Percentiles rank a stretch among this genome's conserved stretches.
Evolutionary conservation across 2,329 filamentous ascomycete genomes (phyloP).

Genomic region (Huntiella moniliformis): DNA sequence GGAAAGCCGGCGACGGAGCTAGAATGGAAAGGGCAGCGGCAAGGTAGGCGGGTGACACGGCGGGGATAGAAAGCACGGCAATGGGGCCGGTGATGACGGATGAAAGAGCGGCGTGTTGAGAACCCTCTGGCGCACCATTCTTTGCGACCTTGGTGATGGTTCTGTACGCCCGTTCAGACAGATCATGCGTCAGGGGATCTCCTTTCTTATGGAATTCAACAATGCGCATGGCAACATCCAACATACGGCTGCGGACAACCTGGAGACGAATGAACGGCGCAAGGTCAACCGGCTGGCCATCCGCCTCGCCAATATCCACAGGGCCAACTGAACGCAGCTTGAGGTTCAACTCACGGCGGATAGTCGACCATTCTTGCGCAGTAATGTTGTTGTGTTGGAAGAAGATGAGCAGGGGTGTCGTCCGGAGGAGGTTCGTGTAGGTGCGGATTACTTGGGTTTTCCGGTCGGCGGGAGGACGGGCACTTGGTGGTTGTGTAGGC

Average conservation of each 20-base stretch:
- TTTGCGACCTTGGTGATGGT: slow-evolving; percentile 22
- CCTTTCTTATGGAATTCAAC: slow-evolving; percentile 57
- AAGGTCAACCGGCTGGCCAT: slow-evolving; percentile 27
- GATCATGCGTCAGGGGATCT: slow-evolving; percentile 25
- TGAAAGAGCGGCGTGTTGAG: slow-evolving; percentile 38
- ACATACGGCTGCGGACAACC: slow-evolving; percentile 76
- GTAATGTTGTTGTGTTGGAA: slow-evolving; percentile 56
- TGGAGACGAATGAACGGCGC: slow-evolving; percentile 53
- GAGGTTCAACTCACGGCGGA: slow-evolving; percentile 25
- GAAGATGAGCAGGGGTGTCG: slow-evolving; percentile 66
- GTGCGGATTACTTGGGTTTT: slow-evolving; percentile 75
- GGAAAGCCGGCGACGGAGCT: slow-evolving; percentile 53
- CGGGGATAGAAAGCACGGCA: slow-evolving; percentile 61
- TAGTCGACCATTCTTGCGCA: slow-evolving; percentile 40
- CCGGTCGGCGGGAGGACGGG: slow-evolving; percentile 68
- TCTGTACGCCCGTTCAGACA: slow-evolving; percentile 34
- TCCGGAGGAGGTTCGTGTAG: slow-evolving; percentile 75
- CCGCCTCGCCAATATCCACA: slow-evolving; percentile 12
- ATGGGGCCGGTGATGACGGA: slow-evolving; percentile 68
- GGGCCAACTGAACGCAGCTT: slow-evolving; percentile 24
- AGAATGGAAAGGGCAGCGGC: slow-evolving; percentile 65
- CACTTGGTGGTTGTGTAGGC: slow-evolving; percentile 67
- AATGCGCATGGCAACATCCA: slow-evolving; percentile 66
- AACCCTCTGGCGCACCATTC: slow-evolving; percentile 19
- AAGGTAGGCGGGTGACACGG: slow-evolving; percentile 67